Evolutionary conservation across 345 rosid species (phyloP).

Genomic region (Tarenaya hassleriana): DNA sequence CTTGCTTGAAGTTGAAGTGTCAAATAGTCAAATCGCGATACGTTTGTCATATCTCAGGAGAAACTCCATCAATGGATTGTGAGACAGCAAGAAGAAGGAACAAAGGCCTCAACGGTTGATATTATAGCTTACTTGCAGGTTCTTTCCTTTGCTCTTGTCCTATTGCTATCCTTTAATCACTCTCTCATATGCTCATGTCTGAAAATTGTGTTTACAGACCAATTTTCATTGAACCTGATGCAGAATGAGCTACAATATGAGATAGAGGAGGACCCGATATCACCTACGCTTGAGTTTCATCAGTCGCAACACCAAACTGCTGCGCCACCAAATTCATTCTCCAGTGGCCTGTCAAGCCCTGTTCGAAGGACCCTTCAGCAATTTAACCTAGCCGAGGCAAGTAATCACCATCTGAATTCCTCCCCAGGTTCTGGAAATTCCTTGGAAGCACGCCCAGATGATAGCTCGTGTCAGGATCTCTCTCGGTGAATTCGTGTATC

Average conservation of each 20-base stretch:
- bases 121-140: slow-evolving; percentile 69
- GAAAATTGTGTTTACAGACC: neutral
- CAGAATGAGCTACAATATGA: slow-evolving; percentile 75
- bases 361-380: slow-evolving; percentile 62
- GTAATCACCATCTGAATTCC: slow-evolving; percentile 19
- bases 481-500: no score
- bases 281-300: slow-evolving; percentile 41
- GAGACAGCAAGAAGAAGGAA: slow-evolving; percentile 70
- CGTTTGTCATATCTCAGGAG: slow-evolving; percentile 37
- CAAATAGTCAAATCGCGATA: no score
- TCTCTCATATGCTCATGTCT: no score
- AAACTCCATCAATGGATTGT: slow-evolving; percentile 74
- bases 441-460: no score
- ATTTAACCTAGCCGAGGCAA: slow-evolving; percentile 35
- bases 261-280: slow-evolving; percentile 49
- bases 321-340: slow-evolving; percentile 33
- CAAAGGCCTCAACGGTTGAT: slow-evolving; percentile 51
- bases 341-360: slow-evolving; percentile 61
- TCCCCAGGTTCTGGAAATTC: no score
- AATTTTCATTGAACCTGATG: no score
- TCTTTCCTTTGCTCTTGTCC: slow-evolving; percentile 7
- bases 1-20: no score
- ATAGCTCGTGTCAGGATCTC: no score
- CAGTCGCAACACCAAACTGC: slow-evolving; percentile 36
- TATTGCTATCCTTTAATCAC: neutral